Percentiles rank a stretch among this genome's conserved stretches.
phyloP scores from a whole-genome alignment of 1,284 basidiomycete species.

The Entoloma clypeatum region DNA sequence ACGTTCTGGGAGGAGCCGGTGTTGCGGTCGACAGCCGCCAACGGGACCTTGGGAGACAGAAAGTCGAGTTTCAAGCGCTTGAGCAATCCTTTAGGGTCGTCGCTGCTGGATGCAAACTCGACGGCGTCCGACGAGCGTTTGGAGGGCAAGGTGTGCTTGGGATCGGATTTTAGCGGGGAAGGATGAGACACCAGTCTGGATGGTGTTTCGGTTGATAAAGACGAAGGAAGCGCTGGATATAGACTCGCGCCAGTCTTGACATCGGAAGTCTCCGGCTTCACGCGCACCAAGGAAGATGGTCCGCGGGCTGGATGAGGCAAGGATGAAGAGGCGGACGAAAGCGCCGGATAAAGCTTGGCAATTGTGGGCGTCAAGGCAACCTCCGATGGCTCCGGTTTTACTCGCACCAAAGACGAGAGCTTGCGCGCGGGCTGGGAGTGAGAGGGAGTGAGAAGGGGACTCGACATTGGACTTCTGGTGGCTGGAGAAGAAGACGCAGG shows the following conservation, averaged over 20 bases:
- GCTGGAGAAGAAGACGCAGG: slow-evolving; percentile 2
- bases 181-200: too few relatives aligned
- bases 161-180: too few relatives aligned
- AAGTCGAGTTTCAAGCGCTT: slow-evolving; percentile 34
- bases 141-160: slow-evolving; percentile 1
- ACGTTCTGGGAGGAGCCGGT: slow-evolving; percentile 8
- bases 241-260: slow-evolving; percentile 34
- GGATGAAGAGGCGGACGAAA: not conserved
- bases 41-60: slow-evolving; percentile 23
- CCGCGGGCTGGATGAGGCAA: slow-evolving; percentile 8
- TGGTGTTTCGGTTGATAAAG: slow-evolving; percentile 7
- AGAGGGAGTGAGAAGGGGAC: slow-evolving; percentile 7
- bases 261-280: slow-evolving; percentile 33
- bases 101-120: too few relatives aligned
- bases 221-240: slow-evolving; percentile 24
- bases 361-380: too few relatives aligned
- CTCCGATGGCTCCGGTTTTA: slow-evolving; percentile 15
- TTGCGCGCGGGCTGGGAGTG: slow-evolving; percentile 3
- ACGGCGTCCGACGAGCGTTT: too few relatives aligned
- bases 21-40: slow-evolving; percentile 25
- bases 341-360: not conserved
- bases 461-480: not conserved
- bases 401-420: slow-evolving; percentile 8
- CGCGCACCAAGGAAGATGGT: slow-evolving; percentile 17
- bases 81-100: too few relatives aligned